These are phyloP conservation scores for Annulohypoxylon stygium DNA, from an alignment of 495 filamentous ascomycete species.

Conservation along the genomic window DNA sequence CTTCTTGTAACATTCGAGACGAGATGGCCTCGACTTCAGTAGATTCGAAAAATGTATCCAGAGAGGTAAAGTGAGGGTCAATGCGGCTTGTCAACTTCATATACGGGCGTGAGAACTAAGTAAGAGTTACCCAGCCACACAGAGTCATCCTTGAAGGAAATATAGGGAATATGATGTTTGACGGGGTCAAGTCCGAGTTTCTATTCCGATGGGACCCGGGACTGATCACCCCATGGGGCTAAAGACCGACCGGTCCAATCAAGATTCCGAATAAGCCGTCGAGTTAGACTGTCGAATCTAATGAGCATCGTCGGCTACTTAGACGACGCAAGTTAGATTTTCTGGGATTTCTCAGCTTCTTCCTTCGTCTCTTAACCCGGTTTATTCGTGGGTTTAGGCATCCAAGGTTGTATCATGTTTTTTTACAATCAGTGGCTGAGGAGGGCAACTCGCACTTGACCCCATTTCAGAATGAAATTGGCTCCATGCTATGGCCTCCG, in stretches of 20 bases:
- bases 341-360: conserved; percentile 24
- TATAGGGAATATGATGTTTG: not conserved
- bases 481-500: not conserved
- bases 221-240: conserved; percentile 17
- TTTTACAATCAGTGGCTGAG: conserved; percentile 17
- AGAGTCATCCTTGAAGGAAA: not conserved
- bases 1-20: too few relatives aligned
- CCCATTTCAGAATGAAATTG: conserved; percentile 11
- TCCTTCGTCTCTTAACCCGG: conserved; percentile 13
- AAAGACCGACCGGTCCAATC: conserved; percentile 48
- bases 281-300: not conserved
- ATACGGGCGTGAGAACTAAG: not conserved
- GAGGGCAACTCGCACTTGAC: conserved; percentile 23
- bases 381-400: not conserved
- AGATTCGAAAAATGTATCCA: not conserved
- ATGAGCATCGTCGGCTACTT: conserved; percentile 1
- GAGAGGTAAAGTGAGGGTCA: not conserved
- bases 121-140: not conserved
- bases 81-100: not conserved
- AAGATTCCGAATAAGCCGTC: not conserved
- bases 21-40: too few relatives aligned
- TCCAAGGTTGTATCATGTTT: conserved; percentile 5
- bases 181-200: conserved; percentile 26
- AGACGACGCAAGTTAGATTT: not conserved
- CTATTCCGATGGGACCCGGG: not conserved